Evolutionary conservation across 176 grass and related monocot species (phyloP).

Genomic region (Panicum miliaceum): DNA sequence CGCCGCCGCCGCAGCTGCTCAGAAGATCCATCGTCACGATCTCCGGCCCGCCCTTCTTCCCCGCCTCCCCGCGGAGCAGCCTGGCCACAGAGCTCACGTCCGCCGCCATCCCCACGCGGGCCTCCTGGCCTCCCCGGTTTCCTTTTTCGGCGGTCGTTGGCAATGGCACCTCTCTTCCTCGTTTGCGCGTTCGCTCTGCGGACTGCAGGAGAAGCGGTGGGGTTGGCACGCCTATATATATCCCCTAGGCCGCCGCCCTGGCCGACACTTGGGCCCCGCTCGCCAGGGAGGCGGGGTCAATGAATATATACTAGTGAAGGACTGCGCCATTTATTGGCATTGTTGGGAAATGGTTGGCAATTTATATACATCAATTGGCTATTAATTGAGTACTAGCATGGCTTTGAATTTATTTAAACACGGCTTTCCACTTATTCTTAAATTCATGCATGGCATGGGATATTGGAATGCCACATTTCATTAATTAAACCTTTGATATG

Average conservation of each 20-base stretch:
- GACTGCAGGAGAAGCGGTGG: constrained; percentile 24
- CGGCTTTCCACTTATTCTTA: neutral
- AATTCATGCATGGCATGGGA: neutral
- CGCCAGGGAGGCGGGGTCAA: constrained; percentile 26
- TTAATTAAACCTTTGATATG: neutral
- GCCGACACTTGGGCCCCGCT: constrained; percentile 31
- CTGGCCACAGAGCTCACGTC: constrained; percentile 58
- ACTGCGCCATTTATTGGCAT: constrained; percentile 36
- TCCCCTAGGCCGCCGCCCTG: neutral
- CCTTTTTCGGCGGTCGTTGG: neutral
- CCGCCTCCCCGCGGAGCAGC: constrained; percentile 52
- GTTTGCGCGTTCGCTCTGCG: neutral
- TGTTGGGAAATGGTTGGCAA: constrained; percentile 54
- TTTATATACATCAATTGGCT: constrained; percentile 41
- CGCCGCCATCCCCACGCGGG: constrained; percentile 36
- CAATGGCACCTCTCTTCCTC: constrained; percentile 5
- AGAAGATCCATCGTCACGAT: constrained; percentile 73
- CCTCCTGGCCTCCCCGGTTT: neutral
- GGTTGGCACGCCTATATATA: constrained; percentile 45
- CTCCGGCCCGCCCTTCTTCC: constrained; percentile 48
- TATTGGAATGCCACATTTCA: neutral
- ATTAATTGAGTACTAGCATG: constrained; percentile 29
- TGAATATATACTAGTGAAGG: constrained; percentile 9
- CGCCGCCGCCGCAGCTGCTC: constrained; percentile 35
- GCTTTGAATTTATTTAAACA: constrained; percentile 39